Percentiles rank a stretch among this genome's conserved stretches.
Conservation (phyloP, 1,284 basidiomycete genomes). For the Boletus hoseneyae region DNA sequence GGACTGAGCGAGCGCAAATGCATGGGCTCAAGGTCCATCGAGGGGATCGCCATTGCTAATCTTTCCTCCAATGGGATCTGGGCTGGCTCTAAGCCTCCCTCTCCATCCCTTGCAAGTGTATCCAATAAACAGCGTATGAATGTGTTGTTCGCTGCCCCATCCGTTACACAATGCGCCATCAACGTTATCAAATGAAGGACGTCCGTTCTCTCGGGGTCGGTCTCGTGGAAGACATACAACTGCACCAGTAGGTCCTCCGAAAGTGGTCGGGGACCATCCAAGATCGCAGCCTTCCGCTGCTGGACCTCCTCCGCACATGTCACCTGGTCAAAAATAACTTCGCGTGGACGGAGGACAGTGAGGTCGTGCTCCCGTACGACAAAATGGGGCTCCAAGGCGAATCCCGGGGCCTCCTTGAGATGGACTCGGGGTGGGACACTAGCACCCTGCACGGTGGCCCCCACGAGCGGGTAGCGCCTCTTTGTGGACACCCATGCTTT, state of each 20-base stretch:
- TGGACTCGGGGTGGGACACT: background rate
- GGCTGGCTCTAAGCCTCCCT: background rate
- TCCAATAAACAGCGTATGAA: constrained; percentile 39
- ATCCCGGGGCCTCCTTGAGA: background rate
- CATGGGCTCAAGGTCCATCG: constrained; percentile 39
- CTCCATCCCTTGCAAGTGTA: constrained; percentile 1
- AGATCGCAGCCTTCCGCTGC: background rate
- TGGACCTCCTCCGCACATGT: constrained; percentile 9
- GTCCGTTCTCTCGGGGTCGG: background rate
- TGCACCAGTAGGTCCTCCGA: constrained; percentile 22
- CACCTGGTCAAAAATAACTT: constrained; percentile 10
- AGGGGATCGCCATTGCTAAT: constrained; percentile 39
- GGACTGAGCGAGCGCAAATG: constrained; percentile 26
- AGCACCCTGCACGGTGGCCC: background rate
- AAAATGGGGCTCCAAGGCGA: constrained; percentile 12
- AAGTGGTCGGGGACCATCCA: constrained; percentile 14
- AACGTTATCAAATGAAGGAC: constrained; percentile 11
- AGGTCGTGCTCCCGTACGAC: constrained; percentile 23
- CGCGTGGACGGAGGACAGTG: constrained; percentile 6
- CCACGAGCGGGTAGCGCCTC: background rate
- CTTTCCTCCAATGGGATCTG: constrained; percentile 32
- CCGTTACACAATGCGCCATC: constrained; percentile 21
- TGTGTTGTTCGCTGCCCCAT: constrained; percentile 8
- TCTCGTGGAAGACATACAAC: constrained; percentile 6
- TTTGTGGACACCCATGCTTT: background rate